Evolutionary conservation across 768 basidiomycete species (phyloP).

Genomic region (Pulveroboletus sp.): DNA sequence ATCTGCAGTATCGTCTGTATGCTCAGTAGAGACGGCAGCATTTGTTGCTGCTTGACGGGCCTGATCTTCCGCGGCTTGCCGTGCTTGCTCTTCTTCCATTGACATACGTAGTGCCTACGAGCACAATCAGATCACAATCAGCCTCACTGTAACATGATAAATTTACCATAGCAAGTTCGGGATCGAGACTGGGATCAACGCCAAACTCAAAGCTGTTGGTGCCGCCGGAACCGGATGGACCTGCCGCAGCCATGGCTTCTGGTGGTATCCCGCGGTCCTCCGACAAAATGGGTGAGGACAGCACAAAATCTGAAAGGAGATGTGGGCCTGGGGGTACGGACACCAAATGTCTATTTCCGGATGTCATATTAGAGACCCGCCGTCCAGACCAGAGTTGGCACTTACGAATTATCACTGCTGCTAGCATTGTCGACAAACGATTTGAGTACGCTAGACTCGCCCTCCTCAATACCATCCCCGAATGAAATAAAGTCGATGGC

Average conservation of each 20-base stretch:
- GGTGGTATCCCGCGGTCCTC: slow-evolving; percentile 75
- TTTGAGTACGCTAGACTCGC: slow-evolving; percentile 64
- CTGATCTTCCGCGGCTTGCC: slow-evolving; percentile 52
- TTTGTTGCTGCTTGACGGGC: slow-evolving; percentile 28
- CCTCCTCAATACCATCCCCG: slow-evolving; percentile 83
- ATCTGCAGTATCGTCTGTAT: slow-evolving; percentile 34
- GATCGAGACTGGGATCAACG: slow-evolving; percentile 93
- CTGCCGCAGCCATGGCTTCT: slow-evolving; percentile 52
- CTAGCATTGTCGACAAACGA: slow-evolving; percentile 81
- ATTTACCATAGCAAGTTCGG: slow-evolving; percentile 92
- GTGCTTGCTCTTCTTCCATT: slow-evolving; percentile 90
- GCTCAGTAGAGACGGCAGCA: slow-evolving; percentile 21
- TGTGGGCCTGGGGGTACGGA: slow-evolving; percentile 73
- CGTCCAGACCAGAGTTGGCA: slow-evolving; percentile 9
- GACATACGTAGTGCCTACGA: slow-evolving; percentile 92
- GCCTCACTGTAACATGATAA: background rate
- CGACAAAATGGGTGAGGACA: slow-evolving; percentile 78
- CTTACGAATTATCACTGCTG: slow-evolving; percentile 85
- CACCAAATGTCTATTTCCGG: slow-evolving; percentile 68
- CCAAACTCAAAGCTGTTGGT: slow-evolving; percentile 77
- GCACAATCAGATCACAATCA: background rate
- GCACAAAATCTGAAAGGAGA: slow-evolving; percentile 80
- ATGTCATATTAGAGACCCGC: slow-evolving; percentile 1
- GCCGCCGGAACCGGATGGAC: slow-evolving; percentile 45
- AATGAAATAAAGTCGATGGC: slow-evolving; percentile 89